Evolutionary conservation across 2,329 filamentous ascomycete species (phyloP).

Genomic region (Ascochyta clinopodiicola): DNA sequence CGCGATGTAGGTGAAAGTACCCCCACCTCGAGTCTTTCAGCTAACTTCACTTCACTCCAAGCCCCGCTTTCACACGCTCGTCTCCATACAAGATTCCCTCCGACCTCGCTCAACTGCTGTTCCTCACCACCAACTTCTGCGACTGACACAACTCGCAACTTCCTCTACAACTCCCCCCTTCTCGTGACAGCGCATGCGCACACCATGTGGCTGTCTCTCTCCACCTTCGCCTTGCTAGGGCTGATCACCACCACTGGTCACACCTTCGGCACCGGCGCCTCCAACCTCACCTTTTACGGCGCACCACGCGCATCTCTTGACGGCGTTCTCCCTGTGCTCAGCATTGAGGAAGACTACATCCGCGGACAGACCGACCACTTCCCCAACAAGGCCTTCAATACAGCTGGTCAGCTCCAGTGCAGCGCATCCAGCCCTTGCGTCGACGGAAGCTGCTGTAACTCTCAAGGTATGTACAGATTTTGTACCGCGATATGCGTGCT

Average conservation of each 20-base stretch:
- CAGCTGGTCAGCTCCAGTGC: constrained; percentile 4
- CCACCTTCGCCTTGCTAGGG: not conserved
- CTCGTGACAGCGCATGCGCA: not conserved
- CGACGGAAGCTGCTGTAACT: constrained; percentile 21
- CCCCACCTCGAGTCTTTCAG: not conserved
- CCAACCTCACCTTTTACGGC: constrained; percentile 15
- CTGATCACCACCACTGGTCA: not conserved
- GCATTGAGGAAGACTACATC: constrained; percentile 21
- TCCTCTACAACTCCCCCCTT: not conserved
- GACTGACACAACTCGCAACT: not conserved
- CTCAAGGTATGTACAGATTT: constrained; percentile 5
- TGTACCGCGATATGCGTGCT: too few species aligned
- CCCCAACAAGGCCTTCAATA: not conserved
- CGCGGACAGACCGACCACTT: constrained; percentile 9
- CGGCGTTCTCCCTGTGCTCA: constrained; percentile 10
- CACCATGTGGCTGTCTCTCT: constrained; percentile 7
- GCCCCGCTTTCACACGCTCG: not conserved
- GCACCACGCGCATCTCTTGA: constrained; percentile 15
- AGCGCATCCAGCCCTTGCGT: constrained; percentile 15
- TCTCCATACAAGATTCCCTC: not conserved
- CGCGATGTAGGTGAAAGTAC: not conserved
- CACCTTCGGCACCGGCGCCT: not conserved
- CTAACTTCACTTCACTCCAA: constrained; percentile 7
- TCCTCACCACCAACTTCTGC: not conserved
- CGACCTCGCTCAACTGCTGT: not conserved